Evolutionary conservation across 2,329 filamentous ascomycete genomes (phyloP).

Genomic region (Fusarium verrucosum): DNA sequence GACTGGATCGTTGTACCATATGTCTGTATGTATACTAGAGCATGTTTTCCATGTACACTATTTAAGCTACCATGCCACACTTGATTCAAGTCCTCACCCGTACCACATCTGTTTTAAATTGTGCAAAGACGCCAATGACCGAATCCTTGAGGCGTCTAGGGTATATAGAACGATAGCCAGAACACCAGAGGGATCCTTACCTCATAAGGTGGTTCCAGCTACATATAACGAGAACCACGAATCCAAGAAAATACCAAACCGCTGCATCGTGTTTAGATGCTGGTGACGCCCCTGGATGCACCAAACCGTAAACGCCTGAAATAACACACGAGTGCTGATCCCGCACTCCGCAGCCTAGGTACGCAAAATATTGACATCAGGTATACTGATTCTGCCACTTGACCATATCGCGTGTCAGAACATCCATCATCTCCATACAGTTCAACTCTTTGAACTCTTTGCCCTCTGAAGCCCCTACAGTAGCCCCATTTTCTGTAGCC

Average conservation of each 20-base stretch:
- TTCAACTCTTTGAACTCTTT: slow-evolving; percentile 78
- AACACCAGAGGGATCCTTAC: slow-evolving; percentile 17
- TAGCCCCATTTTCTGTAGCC: slow-evolving; percentile 39
- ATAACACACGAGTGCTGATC: slow-evolving; percentile 8
- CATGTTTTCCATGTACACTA: slow-evolving; percentile 33
- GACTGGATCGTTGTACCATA: slow-evolving; percentile 16
- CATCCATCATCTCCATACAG: slow-evolving; percentile 91
- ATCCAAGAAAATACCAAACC: slow-evolving; percentile 21
- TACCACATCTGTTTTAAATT: slow-evolving; percentile 21
- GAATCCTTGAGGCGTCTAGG: slow-evolving; percentile 20
- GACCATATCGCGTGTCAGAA: slow-evolving; percentile 79
- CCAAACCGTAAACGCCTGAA: slow-evolving; percentile 36
- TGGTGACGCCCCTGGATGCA: slow-evolving; percentile 39
- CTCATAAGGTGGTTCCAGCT: slow-evolving; percentile 12
- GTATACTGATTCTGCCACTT: slow-evolving; percentile 83
- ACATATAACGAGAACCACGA: slow-evolving; percentile 13
- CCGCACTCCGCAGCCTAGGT: background rate
- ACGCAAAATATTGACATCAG: slow-evolving; percentile 34
- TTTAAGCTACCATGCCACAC: slow-evolving; percentile 19
- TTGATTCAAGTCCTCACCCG: slow-evolving; percentile 10
- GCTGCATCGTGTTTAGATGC: slow-evolving; percentile 36
- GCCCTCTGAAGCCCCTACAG: slow-evolving; percentile 35
- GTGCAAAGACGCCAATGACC: slow-evolving; percentile 23
- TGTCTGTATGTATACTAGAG: slow-evolving; percentile 26
- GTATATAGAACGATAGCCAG: slow-evolving; percentile 28